Conservation (phyloP, 805 yeast genomes). For the Barnettozyma californica region DNA sequence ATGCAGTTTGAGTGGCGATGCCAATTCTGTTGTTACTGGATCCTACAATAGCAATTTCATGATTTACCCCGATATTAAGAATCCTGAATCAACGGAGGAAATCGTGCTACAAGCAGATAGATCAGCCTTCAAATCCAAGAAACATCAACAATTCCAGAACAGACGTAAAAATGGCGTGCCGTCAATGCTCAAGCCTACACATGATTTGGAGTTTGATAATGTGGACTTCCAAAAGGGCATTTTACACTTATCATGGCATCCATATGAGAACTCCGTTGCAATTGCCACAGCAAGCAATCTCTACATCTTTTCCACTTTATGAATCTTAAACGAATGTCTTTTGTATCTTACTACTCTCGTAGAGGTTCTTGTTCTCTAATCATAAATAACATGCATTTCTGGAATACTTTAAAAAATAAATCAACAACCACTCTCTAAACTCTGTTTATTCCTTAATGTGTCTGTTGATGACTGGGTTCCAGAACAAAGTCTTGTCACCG, state of each 20-base stretch:
- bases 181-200: slow-evolving; percentile 33
- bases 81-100: slow-evolving; percentile 37
- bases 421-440: not conserved
- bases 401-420: slow-evolving; percentile 3
- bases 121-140: slow-evolving; percentile 85
- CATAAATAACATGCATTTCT: slow-evolving; percentile 4
- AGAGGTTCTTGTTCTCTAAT: not conserved
- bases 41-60: slow-evolving; percentile 94
- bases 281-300: slow-evolving; percentile 97
- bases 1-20: slow-evolving; percentile 92
- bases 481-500: slow-evolving; percentile 95
- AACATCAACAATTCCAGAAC: slow-evolving; percentile 30
- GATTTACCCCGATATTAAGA: slow-evolving; percentile 85
- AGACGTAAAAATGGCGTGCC: slow-evolving; percentile 31
- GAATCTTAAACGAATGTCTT: slow-evolving; percentile 14
- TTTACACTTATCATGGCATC: slow-evolving; percentile 97
- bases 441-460: slow-evolving; percentile 40
- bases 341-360: not conserved
- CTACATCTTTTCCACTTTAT: slow-evolving; percentile 75
- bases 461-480: slow-evolving; percentile 93
- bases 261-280: slow-evolving; percentile 92
- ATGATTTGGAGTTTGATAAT: slow-evolving; percentile 46
- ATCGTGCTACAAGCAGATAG: slow-evolving; percentile 95
- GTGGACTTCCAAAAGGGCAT: slow-evolving; percentile 94
- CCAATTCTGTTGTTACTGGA: slow-evolving; percentile 90